A percentile compares a stretch with the other conserved stretches of the same genome.
These are phyloP conservation scores for Trichophyton mentagrophytes DNA, from an alignment of 2,329 filamentous ascomycete species.

Conservation along the genomic window DNA sequence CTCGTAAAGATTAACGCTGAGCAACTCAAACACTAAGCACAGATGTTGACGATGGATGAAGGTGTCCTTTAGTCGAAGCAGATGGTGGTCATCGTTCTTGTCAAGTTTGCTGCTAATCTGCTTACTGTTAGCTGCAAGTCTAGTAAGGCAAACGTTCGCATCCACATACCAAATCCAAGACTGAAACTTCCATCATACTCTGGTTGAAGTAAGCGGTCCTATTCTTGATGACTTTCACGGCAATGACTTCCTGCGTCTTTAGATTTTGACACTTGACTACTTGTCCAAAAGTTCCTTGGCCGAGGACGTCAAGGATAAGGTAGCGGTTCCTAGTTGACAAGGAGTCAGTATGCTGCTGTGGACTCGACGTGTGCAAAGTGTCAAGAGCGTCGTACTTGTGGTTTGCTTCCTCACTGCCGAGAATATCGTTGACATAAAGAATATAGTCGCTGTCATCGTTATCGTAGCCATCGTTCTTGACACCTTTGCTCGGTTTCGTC, in stretches of 20 bases:
- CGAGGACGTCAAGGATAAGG: conserved; percentile 88
- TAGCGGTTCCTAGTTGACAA: conserved; percentile 63
- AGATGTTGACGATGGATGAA: conserved; percentile 97
- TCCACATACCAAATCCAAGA: conserved; percentile 68
- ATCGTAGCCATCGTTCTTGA: conserved; percentile 97
- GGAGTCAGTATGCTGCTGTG: conserved; percentile 9
- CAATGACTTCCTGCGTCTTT: conserved; percentile 95
- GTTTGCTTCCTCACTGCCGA: conserved; percentile 92
- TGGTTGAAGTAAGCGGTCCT: conserved; percentile 98
- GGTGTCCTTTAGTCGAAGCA: conserved; percentile 87
- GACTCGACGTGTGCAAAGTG: background rate
- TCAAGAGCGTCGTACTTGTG: conserved; percentile 58
- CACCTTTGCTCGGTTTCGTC: conserved; percentile 95
- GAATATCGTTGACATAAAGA: conserved; percentile 95
- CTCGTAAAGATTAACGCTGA: conserved; percentile 96
- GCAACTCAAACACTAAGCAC: conserved; percentile 86
- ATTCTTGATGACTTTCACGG: conserved; percentile 98
- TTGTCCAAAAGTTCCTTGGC: conserved; percentile 95
- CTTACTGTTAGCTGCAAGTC: conserved; percentile 2
- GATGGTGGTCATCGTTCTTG: conserved; percentile 97
- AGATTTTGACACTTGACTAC: conserved; percentile 98
- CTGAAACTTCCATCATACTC: conserved; percentile 99
- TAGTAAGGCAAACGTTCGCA: background rate
- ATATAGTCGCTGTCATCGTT: conserved; percentile 99
- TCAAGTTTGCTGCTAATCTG: conserved; percentile 96